Evolutionary conservation across 306 rosid species (phyloP).

Genomic region (Cercis canadensis): DNA sequence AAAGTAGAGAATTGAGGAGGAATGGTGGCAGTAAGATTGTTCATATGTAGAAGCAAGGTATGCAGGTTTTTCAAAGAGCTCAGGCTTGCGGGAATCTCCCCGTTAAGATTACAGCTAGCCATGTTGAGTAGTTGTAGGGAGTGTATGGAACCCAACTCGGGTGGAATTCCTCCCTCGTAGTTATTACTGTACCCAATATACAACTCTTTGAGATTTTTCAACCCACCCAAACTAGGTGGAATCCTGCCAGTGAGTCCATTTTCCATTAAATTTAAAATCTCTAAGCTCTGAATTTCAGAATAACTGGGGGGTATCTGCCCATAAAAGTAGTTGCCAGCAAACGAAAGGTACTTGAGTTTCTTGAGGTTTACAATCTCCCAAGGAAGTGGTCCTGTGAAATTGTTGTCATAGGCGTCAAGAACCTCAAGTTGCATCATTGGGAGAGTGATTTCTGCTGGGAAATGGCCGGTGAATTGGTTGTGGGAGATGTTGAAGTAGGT

Average conservation of each 20-base stretch:
- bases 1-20: constrained; percentile 53
- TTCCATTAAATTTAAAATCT: constrained; percentile 49
- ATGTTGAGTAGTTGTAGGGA: constrained; percentile 50
- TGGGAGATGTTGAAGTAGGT: constrained; percentile 50
- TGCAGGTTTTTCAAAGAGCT: constrained; percentile 45
- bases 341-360: constrained; percentile 48
- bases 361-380: constrained; percentile 40
- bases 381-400: constrained; percentile 52
- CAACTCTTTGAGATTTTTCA: constrained; percentile 51
- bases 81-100: constrained; percentile 51
- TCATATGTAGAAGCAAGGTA: constrained; percentile 51
- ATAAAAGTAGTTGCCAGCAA: constrained; percentile 62
- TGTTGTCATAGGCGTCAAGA: constrained; percentile 56
- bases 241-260: constrained; percentile 49
- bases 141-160: constrained; percentile 51
- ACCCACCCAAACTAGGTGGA: constrained; percentile 48
- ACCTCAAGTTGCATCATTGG: constrained; percentile 49
- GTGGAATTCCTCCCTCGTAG: constrained; percentile 57
- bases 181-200: constrained; percentile 51
- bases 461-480: constrained; percentile 41
- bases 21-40: constrained; percentile 51
- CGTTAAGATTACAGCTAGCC: constrained; percentile 50
- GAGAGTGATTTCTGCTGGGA: constrained; percentile 38
- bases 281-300: constrained; percentile 51
- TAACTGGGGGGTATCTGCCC: constrained; percentile 51